These are phyloP conservation scores for Exophiala mesophila DNA, from an alignment of 2,329 filamentous ascomycete species.

Conservation along the genomic window DNA sequence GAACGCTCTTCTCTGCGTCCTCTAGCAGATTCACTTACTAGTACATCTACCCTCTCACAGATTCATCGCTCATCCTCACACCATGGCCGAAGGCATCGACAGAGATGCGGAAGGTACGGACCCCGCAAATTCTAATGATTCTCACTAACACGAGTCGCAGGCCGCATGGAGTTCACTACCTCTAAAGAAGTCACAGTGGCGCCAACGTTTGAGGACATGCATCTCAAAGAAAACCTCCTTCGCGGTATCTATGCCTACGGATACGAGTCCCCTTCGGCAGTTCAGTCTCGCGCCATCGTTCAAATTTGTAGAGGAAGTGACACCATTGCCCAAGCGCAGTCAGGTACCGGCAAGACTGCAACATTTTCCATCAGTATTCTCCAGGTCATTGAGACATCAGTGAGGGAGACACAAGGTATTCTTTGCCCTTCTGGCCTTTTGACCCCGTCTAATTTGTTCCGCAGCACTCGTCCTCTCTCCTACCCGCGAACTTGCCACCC, in stretches of 20 bases:
- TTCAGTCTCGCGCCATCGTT: constrained; percentile 96
- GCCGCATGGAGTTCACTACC: constrained; percentile 96
- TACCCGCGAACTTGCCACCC: constrained; percentile 91
- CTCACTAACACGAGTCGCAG: constrained; percentile 39
- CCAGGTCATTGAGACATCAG: constrained; percentile 88
- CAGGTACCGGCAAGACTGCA: constrained; percentile 92
- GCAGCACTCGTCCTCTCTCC: constrained; percentile 85
- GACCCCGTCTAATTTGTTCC: constrained; percentile 9
- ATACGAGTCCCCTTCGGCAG: constrained; percentile 95
- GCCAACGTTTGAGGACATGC: constrained; percentile 93
- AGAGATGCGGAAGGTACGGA: constrained; percentile 68
- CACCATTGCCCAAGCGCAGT: constrained; percentile 96
- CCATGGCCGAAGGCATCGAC: constrained; percentile 90
- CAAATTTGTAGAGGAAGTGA: constrained; percentile 99
- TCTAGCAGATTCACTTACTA: no score
- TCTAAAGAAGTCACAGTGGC: constrained; percentile 94
- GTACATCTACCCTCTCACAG: no score
- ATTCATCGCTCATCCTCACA: no score
- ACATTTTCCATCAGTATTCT: constrained; percentile 96
- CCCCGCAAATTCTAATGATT: neutral
- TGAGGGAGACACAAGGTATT: constrained; percentile 76
- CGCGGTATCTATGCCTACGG: constrained; percentile 98
- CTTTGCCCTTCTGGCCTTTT: neutral
- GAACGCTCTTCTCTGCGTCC: no score
- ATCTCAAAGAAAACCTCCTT: constrained; percentile 92